Percentiles rank a stretch among this genome's conserved stretches.
phyloP scores from a whole-genome alignment of 2,329 filamentous ascomycete species.

The Zymoseptoria brevis region DNA sequence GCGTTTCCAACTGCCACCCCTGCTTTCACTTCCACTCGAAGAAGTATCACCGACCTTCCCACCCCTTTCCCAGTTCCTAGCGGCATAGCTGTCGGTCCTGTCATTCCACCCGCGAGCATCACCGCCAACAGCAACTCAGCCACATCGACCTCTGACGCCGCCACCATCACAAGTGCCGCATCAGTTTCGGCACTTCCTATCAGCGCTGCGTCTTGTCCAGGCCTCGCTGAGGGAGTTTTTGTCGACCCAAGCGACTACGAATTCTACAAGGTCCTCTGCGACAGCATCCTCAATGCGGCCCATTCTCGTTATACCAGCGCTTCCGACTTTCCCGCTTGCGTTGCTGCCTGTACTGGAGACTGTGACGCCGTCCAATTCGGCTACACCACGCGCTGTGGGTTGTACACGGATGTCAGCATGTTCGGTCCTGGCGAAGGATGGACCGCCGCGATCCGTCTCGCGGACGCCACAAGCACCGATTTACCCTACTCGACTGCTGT shows the following conservation, averaged over 20 bases:
- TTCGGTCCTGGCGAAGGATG: slow-evolving; percentile 11
- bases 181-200: slow-evolving; percentile 2
- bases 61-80: slow-evolving; percentile 6
- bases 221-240: slow-evolving; percentile 11
- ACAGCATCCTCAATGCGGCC: slow-evolving; percentile 14
- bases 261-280: slow-evolving; percentile 15
- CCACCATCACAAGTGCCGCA: slow-evolving; percentile 3
- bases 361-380: slow-evolving; percentile 18
- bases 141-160: slow-evolving; percentile 1
- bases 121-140: neutral
- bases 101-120: slow-evolving; percentile 3
- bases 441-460: slow-evolving; percentile 15
- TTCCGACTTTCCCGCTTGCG: slow-evolving; percentile 13
- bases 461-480: slow-evolving; percentile 2
- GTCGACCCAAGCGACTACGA: slow-evolving; percentile 7
- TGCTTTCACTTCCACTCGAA: neutral
- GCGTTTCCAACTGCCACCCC: neutral
- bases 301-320: slow-evolving; percentile 13
- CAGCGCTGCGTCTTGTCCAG: slow-evolving; percentile 11
- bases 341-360: slow-evolving; percentile 14
- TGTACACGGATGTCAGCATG: slow-evolving; percentile 14
- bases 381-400: slow-evolving; percentile 14
- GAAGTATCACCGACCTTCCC: slow-evolving; percentile 13
- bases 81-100: neutral
- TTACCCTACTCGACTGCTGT: neutral